Evolutionary conservation across 2,329 filamentous ascomycete genomes (phyloP), one percentile per base, ranked within the genome.

Genomic region (Venturia nashicola): DNA sequence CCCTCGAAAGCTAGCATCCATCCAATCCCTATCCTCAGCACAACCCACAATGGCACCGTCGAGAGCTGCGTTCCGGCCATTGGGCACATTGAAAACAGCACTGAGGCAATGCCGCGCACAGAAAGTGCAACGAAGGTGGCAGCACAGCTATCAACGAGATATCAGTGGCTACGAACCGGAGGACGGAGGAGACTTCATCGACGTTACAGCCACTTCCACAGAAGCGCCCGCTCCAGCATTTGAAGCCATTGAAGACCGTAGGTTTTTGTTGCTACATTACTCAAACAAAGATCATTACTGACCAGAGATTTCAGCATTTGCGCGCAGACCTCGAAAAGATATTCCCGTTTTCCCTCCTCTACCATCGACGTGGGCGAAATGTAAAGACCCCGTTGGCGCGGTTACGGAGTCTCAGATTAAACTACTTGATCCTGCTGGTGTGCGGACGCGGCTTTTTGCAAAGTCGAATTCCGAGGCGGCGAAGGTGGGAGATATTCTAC

Each of bases 401-500:
- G 80, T 96, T 70, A 86, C 86, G 69, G 74, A 81, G 61, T 77
- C 83, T 64, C 90, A 96, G 77, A 82, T 96, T 71, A 73, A 81
- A 48, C 75, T 82, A 51, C 88, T 97, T 71, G 94, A 99, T 76
- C 91, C 91, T 5, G 91, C 86, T 0, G 91, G 91, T 61, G 86
- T 88, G 62, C 89, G 93, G 66, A 88, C 86, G 54, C 84, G 85
- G 40, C 86, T 99, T 65, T 97, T 99, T 79, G 84, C 86, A 68
- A 84, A 83, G 69, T 76, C 82, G 62, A 95, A 93, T 76, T 83
- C 83, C 40, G 91, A 97, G 74, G 84, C 86, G 70, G 91, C 88
- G 64, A 87, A 88, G 70, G 84, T 89, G 1, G 94, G 94, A 71
- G 94, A 99, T 76, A 90, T 99, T 68, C 82, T 99, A 43, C 90